phyloP scores from a whole-genome alignment of 2,329 filamentous ascomycete species.

The Diaporthe sp. region DNA sequence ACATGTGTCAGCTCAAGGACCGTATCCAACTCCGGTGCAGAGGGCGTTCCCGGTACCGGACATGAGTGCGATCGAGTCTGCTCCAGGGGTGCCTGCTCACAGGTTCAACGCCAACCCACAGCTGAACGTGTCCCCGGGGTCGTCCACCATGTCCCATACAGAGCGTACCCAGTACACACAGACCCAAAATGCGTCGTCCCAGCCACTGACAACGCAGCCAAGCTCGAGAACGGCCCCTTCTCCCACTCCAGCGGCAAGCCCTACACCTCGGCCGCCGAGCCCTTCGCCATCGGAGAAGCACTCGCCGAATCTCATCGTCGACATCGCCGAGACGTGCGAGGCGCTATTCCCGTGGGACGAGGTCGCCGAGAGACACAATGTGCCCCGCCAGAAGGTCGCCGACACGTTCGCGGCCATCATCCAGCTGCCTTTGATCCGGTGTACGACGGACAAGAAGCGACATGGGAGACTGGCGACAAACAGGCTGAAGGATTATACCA shows the following conservation, averaged over 20 bases:
- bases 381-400: slow-evolving; percentile 54
- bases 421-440: slow-evolving; percentile 58
- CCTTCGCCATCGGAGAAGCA: slow-evolving; percentile 44
- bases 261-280: neutral
- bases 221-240: neutral
- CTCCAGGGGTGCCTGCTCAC: neutral
- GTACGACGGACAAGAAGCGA: slow-evolving; percentile 54
- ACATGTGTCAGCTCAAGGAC: slow-evolving; percentile 9
- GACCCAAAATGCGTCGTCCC: neutral
- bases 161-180: slow-evolving; percentile 5
- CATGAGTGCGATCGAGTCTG: slow-evolving; percentile 4
- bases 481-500: slow-evolving; percentile 55
- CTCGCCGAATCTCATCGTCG: slow-evolving; percentile 53
- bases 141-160: neutral
- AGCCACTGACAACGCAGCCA: neutral
- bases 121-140: neutral
- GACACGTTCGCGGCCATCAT: slow-evolving; percentile 60
- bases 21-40: slow-evolving; percentile 12
- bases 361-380: slow-evolving; percentile 56
- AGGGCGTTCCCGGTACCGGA: slow-evolving; percentile 6
- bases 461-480: slow-evolving; percentile 53
- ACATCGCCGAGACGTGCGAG: slow-evolving; percentile 60
- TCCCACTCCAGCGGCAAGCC: neutral
- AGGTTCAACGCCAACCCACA: neutral
- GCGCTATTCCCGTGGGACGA: slow-evolving; percentile 56